A percentile compares a stretch with the other conserved stretches of the same genome.
phyloP scores from a whole-genome alignment of 1,284 basidiomycete genomes.

The Pseudozyma pruni region DNA sequence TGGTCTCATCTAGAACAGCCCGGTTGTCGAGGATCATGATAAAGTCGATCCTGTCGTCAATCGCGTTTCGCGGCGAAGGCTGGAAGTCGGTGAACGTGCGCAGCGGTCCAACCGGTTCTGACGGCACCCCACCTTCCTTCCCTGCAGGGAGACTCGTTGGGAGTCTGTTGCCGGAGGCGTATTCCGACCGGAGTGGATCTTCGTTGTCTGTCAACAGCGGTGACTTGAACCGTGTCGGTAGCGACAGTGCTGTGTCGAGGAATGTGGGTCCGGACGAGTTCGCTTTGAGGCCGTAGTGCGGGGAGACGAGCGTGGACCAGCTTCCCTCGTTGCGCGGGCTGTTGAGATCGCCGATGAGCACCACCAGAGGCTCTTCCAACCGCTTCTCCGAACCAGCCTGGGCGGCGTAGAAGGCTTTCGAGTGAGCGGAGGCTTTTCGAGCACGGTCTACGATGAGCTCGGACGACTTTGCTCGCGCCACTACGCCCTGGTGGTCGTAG shows the following conservation, averaged over 20 bases:
- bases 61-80: conserved; percentile 26
- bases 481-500: conserved; percentile 54
- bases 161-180: conserved; percentile 15
- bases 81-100: conserved; percentile 52
- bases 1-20: conserved; percentile 35
- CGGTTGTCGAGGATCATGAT: conserved; percentile 45
- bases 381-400: neutral
- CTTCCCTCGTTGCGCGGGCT: conserved; percentile 45
- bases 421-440: conserved; percentile 16
- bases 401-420: conserved; percentile 1
- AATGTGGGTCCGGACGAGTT: conserved; percentile 30
- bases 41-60: conserved; percentile 51
- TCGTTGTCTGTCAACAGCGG: conserved; percentile 44
- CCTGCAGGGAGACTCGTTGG: neutral
- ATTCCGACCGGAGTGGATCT: conserved; percentile 19
- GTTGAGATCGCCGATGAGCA: conserved; percentile 56
- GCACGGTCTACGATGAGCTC: conserved; percentile 46
- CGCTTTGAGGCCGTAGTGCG: conserved; percentile 28
- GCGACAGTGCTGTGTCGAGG: conserved; percentile 42
- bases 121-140: conserved; percentile 13
- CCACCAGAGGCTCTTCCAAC: conserved; percentile 39
- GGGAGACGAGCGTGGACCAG: conserved; percentile 49
- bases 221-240: conserved; percentile 26
- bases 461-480: conserved; percentile 38
- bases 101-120: conserved; percentile 28